Conservation (phyloP, 116 monocot species). For the Papilionanthe hybrid region DNA sequence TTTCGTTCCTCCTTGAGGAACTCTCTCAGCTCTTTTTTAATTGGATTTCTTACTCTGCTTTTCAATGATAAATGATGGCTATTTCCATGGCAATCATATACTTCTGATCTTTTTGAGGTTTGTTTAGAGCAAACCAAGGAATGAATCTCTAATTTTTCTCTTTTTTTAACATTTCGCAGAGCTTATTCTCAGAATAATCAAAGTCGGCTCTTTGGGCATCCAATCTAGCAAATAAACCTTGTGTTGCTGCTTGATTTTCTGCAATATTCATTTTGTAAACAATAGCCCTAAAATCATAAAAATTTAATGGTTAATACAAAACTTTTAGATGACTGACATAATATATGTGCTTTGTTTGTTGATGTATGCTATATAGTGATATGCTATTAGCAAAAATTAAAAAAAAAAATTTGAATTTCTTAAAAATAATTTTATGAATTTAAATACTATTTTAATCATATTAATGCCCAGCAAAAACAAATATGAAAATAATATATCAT, state of each 20-base stretch:
- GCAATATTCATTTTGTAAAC: slow-evolving; percentile 87
- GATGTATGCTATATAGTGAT: no score
- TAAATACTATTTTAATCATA: no score
- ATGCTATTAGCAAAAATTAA: no score
- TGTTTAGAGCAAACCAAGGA: slow-evolving; percentile 21
- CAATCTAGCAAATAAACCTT: slow-evolving; percentile 66
- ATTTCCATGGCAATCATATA: slow-evolving; percentile 22
- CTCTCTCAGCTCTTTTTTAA: slow-evolving; percentile 51
- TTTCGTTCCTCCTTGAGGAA: slow-evolving; percentile 67
- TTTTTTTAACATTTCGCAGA: slow-evolving; percentile 52
- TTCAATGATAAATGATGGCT: slow-evolving; percentile 1
- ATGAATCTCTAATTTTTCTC: slow-evolving; percentile 67
- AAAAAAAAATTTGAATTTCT: no score
- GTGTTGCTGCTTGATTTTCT: slow-evolving; percentile 66
- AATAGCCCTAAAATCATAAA: slow-evolving; percentile 41
- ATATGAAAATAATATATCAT: no score
- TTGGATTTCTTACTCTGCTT: slow-evolving; percentile 15
- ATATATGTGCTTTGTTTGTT: no score
- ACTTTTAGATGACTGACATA: no score
- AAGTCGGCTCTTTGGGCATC: slow-evolving; percentile 76
- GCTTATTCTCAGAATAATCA: slow-evolving; percentile 65
- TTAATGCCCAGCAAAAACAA: no score
- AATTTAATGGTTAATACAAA: background rate
- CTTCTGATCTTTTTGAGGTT: slow-evolving; percentile 52
- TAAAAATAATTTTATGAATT: no score